A percentile compares a stretch with the other conserved stretches of the same genome.
Evolutionary conservation across 768 basidiomycete species (phyloP).

Genomic region (Daedalea quercina): DNA sequence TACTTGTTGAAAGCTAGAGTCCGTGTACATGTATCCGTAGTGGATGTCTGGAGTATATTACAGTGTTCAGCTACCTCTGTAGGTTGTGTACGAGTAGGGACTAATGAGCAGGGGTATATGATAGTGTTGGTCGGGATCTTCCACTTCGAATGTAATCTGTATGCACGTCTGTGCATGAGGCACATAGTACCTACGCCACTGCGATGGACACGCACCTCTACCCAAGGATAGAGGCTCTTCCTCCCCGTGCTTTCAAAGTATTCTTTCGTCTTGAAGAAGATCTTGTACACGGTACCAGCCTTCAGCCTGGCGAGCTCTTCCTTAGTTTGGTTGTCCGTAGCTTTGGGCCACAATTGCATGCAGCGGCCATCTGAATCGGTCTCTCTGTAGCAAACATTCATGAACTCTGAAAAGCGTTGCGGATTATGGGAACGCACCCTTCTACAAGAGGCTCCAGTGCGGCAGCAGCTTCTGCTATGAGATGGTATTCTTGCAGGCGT

Average conservation of each 20-base stretch:
- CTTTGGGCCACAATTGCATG: slow-evolving; percentile 59
- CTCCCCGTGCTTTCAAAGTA: slow-evolving; percentile 66
- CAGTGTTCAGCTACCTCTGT: slow-evolving; percentile 67
- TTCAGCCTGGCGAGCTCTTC: slow-evolving; percentile 38
- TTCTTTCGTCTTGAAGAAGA: slow-evolving; percentile 75
- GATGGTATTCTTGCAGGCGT: slow-evolving; percentile 46
- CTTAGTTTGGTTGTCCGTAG: slow-evolving; percentile 36
- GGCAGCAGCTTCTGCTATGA: slow-evolving; percentile 4
- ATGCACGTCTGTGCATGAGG: neutral
- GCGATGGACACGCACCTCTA: slow-evolving; percentile 58
- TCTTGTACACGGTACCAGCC: slow-evolving; percentile 66
- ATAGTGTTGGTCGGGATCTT: slow-evolving; percentile 73
- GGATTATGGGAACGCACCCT: slow-evolving; percentile 42
- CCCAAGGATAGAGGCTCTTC: slow-evolving; percentile 83
- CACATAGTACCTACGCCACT: neutral
- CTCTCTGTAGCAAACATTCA: slow-evolving; percentile 31
- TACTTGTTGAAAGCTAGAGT: neutral
- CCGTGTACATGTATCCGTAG: neutral
- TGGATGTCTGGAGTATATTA: neutral
- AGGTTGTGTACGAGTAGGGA: slow-evolving; percentile 88
- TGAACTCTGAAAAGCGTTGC: slow-evolving; percentile 8
- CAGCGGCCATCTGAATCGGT: slow-evolving; percentile 86
- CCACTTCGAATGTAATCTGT: slow-evolving; percentile 69
- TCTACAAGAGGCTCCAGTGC: slow-evolving; percentile 32
- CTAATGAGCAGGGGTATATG: slow-evolving; percentile 91